Percentiles rank a stretch among this genome's conserved stretches.
Evolutionary conservation across 768 basidiomycete species (phyloP).

Genomic region (Suillus subaureus): DNA sequence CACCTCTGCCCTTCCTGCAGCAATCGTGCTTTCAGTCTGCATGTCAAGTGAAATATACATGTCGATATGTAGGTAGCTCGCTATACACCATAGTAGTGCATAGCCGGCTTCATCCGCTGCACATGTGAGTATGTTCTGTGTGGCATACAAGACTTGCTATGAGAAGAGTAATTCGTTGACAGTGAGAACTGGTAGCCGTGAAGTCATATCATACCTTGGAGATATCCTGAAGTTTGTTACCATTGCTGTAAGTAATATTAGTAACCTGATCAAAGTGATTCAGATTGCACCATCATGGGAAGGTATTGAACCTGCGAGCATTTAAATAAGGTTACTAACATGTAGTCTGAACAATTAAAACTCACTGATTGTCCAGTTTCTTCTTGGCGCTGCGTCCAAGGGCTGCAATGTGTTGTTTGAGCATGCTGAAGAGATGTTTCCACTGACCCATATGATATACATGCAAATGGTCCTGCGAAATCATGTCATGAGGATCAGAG

Average conservation of each 20-base stretch:
- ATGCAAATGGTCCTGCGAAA: conserved; percentile 45
- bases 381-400: conserved; percentile 10
- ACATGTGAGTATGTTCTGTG: conserved; percentile 25
- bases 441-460: conserved; percentile 29
- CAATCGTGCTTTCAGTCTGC: conserved; percentile 33
- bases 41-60: conserved; percentile 32
- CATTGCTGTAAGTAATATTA: conserved; percentile 34
- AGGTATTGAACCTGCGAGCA: conserved; percentile 22
- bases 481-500: conserved; percentile 35
- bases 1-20: conserved; percentile 17
- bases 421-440: conserved; percentile 32
- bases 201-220: conserved; percentile 39
- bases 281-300: conserved; percentile 37
- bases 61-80: conserved; percentile 33
- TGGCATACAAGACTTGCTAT: conserved; percentile 34
- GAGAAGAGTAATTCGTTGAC: too few relatives aligned
- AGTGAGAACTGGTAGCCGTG: too few relatives aligned
- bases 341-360: too few relatives aligned
- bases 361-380: conserved; percentile 24
- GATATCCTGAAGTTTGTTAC: conserved; percentile 38
- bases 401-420: conserved; percentile 11
- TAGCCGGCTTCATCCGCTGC: conserved; percentile 18
- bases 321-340: too few relatives aligned
- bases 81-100: conserved; percentile 30
- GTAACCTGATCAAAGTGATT: conserved; percentile 33